These are phyloP conservation scores for Esteya vermicola DNA, from an alignment of 2,329 filamentous ascomycete species.

Conservation along the genomic window DNA sequence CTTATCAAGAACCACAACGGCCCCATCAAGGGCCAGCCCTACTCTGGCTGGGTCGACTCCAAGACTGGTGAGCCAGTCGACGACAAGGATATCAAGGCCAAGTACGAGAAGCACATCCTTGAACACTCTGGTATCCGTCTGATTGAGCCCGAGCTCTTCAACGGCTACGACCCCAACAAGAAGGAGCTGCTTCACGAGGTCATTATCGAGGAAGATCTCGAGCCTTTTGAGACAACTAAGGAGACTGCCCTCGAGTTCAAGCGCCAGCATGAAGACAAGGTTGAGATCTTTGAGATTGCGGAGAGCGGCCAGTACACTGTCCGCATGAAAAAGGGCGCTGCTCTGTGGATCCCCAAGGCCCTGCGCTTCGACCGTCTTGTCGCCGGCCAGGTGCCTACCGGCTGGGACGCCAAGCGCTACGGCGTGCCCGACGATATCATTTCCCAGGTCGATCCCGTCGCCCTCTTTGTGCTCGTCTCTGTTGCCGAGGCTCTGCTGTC, in stretches of 20 bases:
- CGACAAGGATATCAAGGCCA: slow-evolving; percentile 93
- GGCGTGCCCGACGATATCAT: slow-evolving; percentile 97
- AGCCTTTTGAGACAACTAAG: slow-evolving; percentile 93
- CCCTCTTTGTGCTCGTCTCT: slow-evolving; percentile 85
- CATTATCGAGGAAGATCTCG: slow-evolving; percentile 90
- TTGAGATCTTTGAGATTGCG: slow-evolving; percentile 88
- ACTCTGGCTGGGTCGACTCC: slow-evolving; percentile 91
- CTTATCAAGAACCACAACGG: slow-evolving; percentile 98
- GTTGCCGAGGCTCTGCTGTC: slow-evolving; percentile 84
- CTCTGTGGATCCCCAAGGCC: slow-evolving; percentile 90
- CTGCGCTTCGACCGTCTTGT: slow-evolving; percentile 94
- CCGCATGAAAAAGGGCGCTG: slow-evolving; percentile 88
- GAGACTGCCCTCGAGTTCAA: slow-evolving; percentile 96
- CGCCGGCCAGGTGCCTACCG: slow-evolving; percentile 89
- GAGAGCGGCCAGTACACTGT: slow-evolving; percentile 92
- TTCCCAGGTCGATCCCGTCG: slow-evolving; percentile 91
- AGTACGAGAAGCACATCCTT: slow-evolving; percentile 93
- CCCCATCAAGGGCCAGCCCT: slow-evolving; percentile 85
- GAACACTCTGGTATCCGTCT: slow-evolving; percentile 95
- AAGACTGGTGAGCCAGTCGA: slow-evolving; percentile 93
- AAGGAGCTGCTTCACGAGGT: slow-evolving; percentile 98
- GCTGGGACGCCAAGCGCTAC: slow-evolving; percentile 93
- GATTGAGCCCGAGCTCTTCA: slow-evolving; percentile 93
- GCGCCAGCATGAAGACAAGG: slow-evolving; percentile 93
- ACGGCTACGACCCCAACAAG: slow-evolving; percentile 94